Evolutionary conservation across 1,284 basidiomycete genomes (phyloP).

Genomic region (Puccinia polysora): DNA sequence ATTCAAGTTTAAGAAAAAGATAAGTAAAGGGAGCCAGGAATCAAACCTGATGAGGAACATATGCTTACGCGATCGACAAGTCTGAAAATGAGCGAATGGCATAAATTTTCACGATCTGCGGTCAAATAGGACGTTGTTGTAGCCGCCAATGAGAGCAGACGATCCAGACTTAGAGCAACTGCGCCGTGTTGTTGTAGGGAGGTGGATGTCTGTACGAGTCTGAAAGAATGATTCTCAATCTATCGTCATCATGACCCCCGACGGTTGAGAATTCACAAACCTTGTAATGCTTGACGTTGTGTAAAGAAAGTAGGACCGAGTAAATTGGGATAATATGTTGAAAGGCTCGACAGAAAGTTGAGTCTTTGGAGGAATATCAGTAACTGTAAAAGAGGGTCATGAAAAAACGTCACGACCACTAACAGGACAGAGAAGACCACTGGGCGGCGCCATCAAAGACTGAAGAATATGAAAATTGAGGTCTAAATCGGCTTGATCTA

Average conservation of each 20-base stretch:
- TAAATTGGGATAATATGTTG: conserved; percentile 28
- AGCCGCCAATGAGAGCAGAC: conserved; percentile 3
- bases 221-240: background rate
- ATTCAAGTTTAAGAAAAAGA: background rate
- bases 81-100: background rate
- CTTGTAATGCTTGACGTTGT: conserved; percentile 9
- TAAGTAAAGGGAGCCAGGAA: background rate
- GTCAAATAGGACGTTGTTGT: conserved; percentile 10
- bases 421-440: background rate
- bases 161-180: conserved; percentile 1
- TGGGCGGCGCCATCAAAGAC: conserved; percentile 7
- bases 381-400: background rate
- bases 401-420: background rate
- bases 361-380: background rate
- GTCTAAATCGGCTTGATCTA: conserved; percentile 25
- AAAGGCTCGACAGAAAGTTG: conserved; percentile 15
- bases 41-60: background rate
- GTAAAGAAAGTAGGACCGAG: conserved; percentile 20
- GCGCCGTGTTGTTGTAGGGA: conserved; percentile 14
- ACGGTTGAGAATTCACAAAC: background rate
- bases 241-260: background rate
- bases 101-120: conserved; percentile 11
- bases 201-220: conserved; percentile 22
- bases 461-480: conserved; percentile 10
- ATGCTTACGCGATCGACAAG: conserved; percentile 4